Evolutionary conservation across 192 early-diverging fungal species (phyloP), one percentile per base, ranked within the genome.

Genomic region (Coemansia sp.): DNA sequence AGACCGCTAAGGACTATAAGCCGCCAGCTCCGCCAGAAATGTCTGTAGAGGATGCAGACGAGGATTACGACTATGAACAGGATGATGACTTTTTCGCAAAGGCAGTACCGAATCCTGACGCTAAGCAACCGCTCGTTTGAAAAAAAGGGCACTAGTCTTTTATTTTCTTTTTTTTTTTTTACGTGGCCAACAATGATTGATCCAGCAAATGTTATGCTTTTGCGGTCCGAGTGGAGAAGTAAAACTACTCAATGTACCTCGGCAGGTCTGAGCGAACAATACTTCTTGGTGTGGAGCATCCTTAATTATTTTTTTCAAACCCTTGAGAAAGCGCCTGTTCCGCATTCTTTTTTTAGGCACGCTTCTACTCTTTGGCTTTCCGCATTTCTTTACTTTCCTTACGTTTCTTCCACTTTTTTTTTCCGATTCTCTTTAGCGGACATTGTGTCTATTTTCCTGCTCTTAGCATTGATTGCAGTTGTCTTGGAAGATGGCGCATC

Each of bases 401-500:
- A 46, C 39, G 39, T 46, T 17, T 46, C 39, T 46, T 46, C 39
- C 17, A 17, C 11, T 14, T 46, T 46, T 46, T 46, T 46, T 46
- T 46, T 36, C 33, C 39, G 39, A 46, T 46, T 46, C 39, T 46
- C 39, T 46, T 46, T 14, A 46, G 9, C 17, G 14, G 39, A 46
- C 25, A 20, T n/a, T 36, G 20, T 10, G 46, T 36, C 25, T 27
- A 42, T 61, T 61, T 46, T 46, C 39, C 39, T 46, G 14, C 39
- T 17, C 39, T 46, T 46, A 46, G 39, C 39, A 46, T 46, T 46
- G 39, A 46, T 46, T 46, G 39, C 39, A 46, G 39, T 46, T 46
- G 39, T 46, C 17, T 46, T 46, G 39, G 39, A 46, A 63, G 67
- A 82, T 82, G 79, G 74, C 79, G 68, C 74, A 82, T 67, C 65